Percentiles rank a stretch among this genome's conserved stretches.
phyloP scores from a whole-genome alignment of 768 basidiomycete species.

The Candolleomyces aberdarensis region DNA sequence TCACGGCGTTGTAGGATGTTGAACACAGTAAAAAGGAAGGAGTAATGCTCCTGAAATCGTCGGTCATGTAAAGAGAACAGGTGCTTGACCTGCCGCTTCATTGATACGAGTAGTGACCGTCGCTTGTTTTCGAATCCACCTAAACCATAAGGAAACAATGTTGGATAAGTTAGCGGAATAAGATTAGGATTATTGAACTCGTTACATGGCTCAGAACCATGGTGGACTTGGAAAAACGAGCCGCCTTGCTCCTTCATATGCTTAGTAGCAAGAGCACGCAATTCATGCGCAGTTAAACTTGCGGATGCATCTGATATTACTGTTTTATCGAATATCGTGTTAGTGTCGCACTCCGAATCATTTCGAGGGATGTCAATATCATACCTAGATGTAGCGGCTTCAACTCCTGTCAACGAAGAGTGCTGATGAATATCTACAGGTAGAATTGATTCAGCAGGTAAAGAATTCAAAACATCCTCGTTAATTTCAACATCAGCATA shows the following conservation, averaged over 20 bases:
- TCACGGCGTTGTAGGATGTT: conserved; percentile 36
- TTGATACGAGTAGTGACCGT: conserved; percentile 12
- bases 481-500: conserved; percentile 30
- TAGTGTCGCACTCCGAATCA: no score
- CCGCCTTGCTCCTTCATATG: conserved; percentile 29
- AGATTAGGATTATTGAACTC: conserved; percentile 34
- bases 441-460: conserved; percentile 16
- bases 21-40: conserved; percentile 39
- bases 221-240: conserved; percentile 24
- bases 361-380: no score
- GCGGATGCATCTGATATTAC: conserved; percentile 31
- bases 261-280: conserved; percentile 29
- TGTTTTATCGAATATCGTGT: conserved; percentile 22
- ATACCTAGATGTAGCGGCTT: conserved; percentile 6
- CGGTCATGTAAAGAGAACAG: conserved; percentile 26
- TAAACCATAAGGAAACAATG: conserved; percentile 40
- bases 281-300: conserved; percentile 18
- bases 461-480: no score
- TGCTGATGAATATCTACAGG: conserved; percentile 28
- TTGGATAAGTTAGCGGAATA: conserved; percentile 41
- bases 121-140: conserved; percentile 39
- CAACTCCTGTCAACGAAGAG: no score
- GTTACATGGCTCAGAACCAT: conserved; percentile 27
- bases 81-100: conserved; percentile 33
- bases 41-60: conserved; percentile 34